Evolutionary conservation across 2,329 filamentous ascomycete species (phyloP).

Genomic region (Xylaria sp.): DNA sequence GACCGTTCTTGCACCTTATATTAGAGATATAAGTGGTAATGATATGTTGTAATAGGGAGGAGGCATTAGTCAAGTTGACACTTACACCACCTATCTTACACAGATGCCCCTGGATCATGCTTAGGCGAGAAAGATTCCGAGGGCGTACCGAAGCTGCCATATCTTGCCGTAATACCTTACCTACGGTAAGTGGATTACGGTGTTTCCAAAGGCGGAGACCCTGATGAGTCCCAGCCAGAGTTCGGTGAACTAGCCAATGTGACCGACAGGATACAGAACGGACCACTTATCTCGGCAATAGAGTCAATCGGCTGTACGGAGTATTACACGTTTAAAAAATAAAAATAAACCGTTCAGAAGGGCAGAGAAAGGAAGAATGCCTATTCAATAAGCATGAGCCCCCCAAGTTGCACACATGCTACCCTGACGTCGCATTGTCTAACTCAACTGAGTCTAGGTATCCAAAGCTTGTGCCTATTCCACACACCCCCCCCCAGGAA

Average conservation of each 20-base stretch:
- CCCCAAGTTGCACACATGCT: constrained; percentile 22
- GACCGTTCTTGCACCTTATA: too few species aligned
- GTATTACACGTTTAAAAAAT: background rate
- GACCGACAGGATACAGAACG: background rate
- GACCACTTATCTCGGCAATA: background rate
- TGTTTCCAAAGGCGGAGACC: constrained; percentile 15
- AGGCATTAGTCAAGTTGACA: constrained; percentile 3
- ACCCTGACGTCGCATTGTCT: constrained; percentile 19
- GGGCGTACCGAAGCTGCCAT: constrained; percentile 14
- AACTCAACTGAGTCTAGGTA: too few species aligned
- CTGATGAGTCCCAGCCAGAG: background rate
- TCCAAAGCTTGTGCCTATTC: constrained; percentile 2
- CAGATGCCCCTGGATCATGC: constrained; percentile 27
- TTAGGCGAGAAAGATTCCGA: constrained; percentile 21
- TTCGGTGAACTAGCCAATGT: constrained; percentile 16
- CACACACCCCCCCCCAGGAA: background rate
- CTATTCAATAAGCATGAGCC: constrained; percentile 11
- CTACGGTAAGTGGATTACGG: background rate
- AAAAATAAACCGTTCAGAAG: background rate
- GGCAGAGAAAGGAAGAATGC: background rate
- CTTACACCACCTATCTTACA: background rate
- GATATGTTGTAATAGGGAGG: background rate
- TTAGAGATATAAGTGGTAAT: too few species aligned
- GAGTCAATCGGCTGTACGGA: background rate
- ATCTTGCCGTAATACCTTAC: background rate